Conservation (phyloP, 2,329 filamentous ascomycete species). For the Xylaria sp. region DNA sequence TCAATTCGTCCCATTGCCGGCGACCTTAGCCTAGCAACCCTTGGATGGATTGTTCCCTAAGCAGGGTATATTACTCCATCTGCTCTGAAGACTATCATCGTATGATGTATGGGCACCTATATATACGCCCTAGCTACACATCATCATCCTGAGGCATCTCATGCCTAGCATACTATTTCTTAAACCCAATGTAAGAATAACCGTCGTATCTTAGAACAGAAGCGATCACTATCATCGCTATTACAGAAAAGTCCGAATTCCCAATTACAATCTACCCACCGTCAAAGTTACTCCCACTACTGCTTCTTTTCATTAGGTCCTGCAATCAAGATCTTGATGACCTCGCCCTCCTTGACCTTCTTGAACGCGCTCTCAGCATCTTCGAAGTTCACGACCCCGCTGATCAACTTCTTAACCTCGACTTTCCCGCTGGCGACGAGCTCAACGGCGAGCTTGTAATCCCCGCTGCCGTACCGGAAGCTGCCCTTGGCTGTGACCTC, state of each 20-base stretch:
- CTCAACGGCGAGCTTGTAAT: slow-evolving; percentile 83
- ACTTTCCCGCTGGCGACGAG: slow-evolving; percentile 76
- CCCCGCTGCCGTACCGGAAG: slow-evolving; percentile 87
- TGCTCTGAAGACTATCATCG: not conserved
- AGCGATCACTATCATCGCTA: not conserved
- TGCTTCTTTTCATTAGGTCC: slow-evolving; percentile 66
- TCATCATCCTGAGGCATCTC: too few relatives aligned
- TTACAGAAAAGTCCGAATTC: not conserved
- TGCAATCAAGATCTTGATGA: slow-evolving; percentile 72
- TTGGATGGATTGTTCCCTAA: not conserved
- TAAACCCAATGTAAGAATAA: too few relatives aligned
- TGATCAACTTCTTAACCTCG: slow-evolving; percentile 82
- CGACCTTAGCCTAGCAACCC: not conserved
- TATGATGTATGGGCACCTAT: slow-evolving; percentile 7
- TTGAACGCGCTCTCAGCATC: slow-evolving; percentile 86
- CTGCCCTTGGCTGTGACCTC: slow-evolving; percentile 86
- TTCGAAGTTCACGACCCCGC: slow-evolving; percentile 75
- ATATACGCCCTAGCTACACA: not conserved
- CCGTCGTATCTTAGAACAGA: too few relatives aligned
- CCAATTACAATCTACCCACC: not conserved
- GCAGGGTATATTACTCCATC: not conserved
- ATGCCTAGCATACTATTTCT: not conserved
- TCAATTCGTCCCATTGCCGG: not conserved
- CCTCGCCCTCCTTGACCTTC: slow-evolving; percentile 83
- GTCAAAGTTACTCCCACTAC: too few relatives aligned